Evolutionary conservation across 805 yeast species (phyloP).

Genomic region (Kluyveromyces lactis): DNA sequence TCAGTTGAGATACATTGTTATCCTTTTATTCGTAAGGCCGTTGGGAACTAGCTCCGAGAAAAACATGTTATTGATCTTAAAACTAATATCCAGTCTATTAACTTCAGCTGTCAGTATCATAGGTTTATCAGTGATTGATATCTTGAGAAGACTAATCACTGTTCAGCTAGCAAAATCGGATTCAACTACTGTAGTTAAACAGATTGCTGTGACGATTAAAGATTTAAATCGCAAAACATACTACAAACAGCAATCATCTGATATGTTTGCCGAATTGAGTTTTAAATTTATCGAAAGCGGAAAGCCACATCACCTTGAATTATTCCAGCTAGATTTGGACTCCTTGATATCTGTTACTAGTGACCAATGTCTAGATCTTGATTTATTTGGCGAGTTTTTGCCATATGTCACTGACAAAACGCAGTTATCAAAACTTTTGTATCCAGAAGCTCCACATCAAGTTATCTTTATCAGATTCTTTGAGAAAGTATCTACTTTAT

Average conservation of each 20-base stretch:
- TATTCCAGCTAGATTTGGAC: conserved; percentile 16
- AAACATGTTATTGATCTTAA: conserved; percentile 28
- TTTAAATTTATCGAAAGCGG: conserved; percentile 30
- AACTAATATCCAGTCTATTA: conserved; percentile 49
- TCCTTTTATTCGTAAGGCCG: conserved; percentile 39
- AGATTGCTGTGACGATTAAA: conserved; percentile 52
- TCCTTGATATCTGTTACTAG: conserved; percentile 14
- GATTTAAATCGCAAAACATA: conserved; percentile 71
- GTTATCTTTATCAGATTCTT: conserved; percentile 17
- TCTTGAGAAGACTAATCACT: conserved; percentile 49
- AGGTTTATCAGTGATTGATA: conserved; percentile 79
- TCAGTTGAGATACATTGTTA: conserved; percentile 60
- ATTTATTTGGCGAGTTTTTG: conserved; percentile 20
- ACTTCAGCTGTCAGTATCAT: conserved; percentile 74
- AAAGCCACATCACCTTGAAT: conserved; percentile 18
- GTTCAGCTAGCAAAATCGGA: conserved; percentile 34
- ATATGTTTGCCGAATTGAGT: conserved; percentile 65
- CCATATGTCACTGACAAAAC: conserved; percentile 11
- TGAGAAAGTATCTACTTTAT: conserved; percentile 9
- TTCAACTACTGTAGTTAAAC: conserved; percentile 27
- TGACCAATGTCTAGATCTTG: conserved; percentile 20
- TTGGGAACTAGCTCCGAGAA: conserved; percentile 16
- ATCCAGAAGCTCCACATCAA: conserved; percentile 15
- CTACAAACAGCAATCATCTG: conserved; percentile 79
- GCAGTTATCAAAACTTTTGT: conserved; percentile 16